Conservation (phyloP, 164 flowering plant genomes). For the Liquidambar formosana region DNA sequence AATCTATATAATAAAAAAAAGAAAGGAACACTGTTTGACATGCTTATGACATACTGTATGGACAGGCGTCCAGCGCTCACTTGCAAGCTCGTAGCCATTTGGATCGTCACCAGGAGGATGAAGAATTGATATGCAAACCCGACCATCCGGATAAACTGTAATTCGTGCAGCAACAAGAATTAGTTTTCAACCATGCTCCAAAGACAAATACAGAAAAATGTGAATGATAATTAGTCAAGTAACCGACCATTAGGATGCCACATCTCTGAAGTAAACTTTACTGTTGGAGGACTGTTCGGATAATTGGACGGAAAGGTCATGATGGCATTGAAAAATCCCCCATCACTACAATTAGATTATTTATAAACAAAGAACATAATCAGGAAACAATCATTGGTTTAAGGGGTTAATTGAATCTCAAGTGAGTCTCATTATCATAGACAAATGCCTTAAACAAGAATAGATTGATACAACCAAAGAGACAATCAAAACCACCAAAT, state of each 20-base stretch:
- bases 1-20: too few relatives aligned
- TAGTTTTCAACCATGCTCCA: not conserved
- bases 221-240: not conserved
- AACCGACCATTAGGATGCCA: slow-evolving; percentile 78
- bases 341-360: slow-evolving; percentile 47
- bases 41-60: slow-evolving; percentile 65
- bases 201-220: not conserved
- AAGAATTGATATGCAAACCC: slow-evolving; percentile 92
- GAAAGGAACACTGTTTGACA: not conserved
- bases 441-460: too few relatives aligned
- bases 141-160: slow-evolving; percentile 88
- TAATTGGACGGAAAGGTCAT: slow-evolving; percentile 70
- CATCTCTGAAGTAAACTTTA: slow-evolving; percentile 60
- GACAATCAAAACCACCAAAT: too few relatives aligned
- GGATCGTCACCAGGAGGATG: slow-evolving; percentile 99
- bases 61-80: slow-evolving; percentile 95
- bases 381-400: too few relatives aligned
- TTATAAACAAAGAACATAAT: not conserved
- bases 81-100: slow-evolving; percentile 95
- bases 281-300: slow-evolving; percentile 69
- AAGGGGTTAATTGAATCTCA: too few relatives aligned
- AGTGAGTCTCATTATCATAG: too few relatives aligned
- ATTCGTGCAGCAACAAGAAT: not conserved
- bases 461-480: too few relatives aligned
- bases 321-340: slow-evolving; percentile 69